Conservation (phyloP, 2,329 filamentous ascomycete genomes). For the Trichoderma atrobrunneum region DNA sequence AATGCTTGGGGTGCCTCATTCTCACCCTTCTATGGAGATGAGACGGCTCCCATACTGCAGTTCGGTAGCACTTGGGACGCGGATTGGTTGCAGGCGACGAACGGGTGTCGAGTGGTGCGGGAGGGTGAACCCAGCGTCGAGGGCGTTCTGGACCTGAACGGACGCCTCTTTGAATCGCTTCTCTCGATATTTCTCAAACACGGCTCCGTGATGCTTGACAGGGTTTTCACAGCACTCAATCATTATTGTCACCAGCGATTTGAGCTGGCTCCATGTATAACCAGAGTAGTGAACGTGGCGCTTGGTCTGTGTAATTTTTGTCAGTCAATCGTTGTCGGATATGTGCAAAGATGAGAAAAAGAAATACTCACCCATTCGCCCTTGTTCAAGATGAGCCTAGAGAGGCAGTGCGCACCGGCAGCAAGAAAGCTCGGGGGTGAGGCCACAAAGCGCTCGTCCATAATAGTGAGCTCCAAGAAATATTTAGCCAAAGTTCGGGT, state of each 20-base stretch:
- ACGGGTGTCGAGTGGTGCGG: slow-evolving; percentile 42
- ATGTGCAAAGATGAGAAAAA: slow-evolving; percentile 21
- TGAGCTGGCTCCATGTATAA: slow-evolving; percentile 84
- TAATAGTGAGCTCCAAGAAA: slow-evolving; percentile 92
- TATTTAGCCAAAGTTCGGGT: slow-evolving; percentile 96
- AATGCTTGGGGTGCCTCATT: neutral
- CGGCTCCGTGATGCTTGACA: slow-evolving; percentile 75
- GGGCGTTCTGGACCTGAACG: slow-evolving; percentile 71
- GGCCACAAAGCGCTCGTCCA: slow-evolving; percentile 96
- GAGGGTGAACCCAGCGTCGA: slow-evolving; percentile 59
- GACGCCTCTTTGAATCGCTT: slow-evolving; percentile 84
- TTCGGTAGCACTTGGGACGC: slow-evolving; percentile 22
- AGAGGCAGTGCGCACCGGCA: slow-evolving; percentile 88
- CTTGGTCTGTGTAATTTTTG: slow-evolving; percentile 54
- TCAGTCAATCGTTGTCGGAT: neutral
- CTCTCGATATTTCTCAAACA: slow-evolving; percentile 90
- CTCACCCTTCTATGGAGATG: slow-evolving; percentile 33
- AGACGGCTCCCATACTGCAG: slow-evolving; percentile 29
- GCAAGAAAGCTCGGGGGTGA: slow-evolving; percentile 87
- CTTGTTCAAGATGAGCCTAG: slow-evolving; percentile 83
- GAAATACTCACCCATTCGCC: slow-evolving; percentile 76
- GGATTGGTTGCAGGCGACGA: slow-evolving; percentile 25
- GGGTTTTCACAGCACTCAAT: slow-evolving; percentile 85
- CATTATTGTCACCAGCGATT: slow-evolving; percentile 72
- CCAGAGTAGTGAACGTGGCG: slow-evolving; percentile 90